Percentiles rank a stretch among this genome's conserved stretches.
Conservation (phyloP, 2,329 filamentous ascomycete genomes). For the Boeremia exigua region DNA sequence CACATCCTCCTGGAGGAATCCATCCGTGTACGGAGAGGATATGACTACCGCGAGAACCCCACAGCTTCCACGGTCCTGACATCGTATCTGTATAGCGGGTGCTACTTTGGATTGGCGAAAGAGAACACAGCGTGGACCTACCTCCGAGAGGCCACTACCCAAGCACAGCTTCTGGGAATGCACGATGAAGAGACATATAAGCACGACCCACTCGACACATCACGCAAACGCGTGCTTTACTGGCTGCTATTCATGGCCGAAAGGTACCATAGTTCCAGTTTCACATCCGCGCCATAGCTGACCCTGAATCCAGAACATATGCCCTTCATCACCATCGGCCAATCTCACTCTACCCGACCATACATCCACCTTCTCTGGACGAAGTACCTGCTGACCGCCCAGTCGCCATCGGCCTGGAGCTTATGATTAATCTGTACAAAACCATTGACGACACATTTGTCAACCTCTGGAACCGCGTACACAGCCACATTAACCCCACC, state of each 20-base stretch:
- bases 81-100: constrained; percentile 67
- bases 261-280: constrained; percentile 48
- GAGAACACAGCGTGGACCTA: constrained; percentile 69
- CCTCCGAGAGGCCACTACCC: constrained; percentile 65
- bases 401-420: constrained; percentile 64
- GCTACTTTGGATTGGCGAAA: constrained; percentile 67
- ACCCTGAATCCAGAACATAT: constrained; percentile 58
- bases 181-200: constrained; percentile 65
- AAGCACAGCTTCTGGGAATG: constrained; percentile 64
- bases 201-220: constrained; percentile 57
- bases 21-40: constrained; percentile 61
- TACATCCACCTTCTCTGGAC: constrained; percentile 59
- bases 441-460: constrained; percentile 70
- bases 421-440: constrained; percentile 66
- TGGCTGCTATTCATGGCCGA: constrained; percentile 70
- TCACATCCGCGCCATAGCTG: not conserved
- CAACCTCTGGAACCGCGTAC: constrained; percentile 67
- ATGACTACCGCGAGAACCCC: constrained; percentile 64
- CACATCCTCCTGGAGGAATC: constrained; percentile 65
- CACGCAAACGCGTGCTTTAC: constrained; percentile 63
- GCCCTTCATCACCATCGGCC: constrained; percentile 69
- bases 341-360: constrained; percentile 66
- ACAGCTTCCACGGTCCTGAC: constrained; percentile 65
- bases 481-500: constrained; percentile 52
- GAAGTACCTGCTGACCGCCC: constrained; percentile 60